Percentiles rank a stretch among this genome's conserved stretches.
Conservation (phyloP, 768 basidiomycete species). For the Kwoniella pini region DNA sequence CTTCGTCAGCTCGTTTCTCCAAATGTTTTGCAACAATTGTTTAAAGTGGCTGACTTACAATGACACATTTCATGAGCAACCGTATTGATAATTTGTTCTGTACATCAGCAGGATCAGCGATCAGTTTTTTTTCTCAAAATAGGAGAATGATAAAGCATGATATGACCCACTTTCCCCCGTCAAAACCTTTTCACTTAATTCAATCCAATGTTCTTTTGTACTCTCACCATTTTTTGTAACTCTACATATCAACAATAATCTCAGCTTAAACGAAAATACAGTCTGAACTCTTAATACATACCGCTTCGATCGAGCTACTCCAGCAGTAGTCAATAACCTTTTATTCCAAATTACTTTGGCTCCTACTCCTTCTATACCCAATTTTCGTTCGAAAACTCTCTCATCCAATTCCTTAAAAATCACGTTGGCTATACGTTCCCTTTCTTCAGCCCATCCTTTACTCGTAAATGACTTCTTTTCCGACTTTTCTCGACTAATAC, state of each 20-base stretch:
- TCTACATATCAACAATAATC: too few species aligned
- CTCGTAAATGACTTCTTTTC: constrained; percentile 7
- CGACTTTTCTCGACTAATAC: constrained; percentile 13
- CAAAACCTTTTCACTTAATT: constrained; percentile 78
- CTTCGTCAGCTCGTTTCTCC: not conserved
- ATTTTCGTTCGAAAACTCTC: constrained; percentile 46
- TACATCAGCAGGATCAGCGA: not conserved
- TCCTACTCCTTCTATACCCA: constrained; percentile 36
- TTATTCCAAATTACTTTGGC: constrained; percentile 53
- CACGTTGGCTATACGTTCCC: constrained; percentile 32
- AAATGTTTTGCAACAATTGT: not conserved
- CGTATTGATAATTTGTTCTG: constrained; percentile 78
- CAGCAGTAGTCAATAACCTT: constrained; percentile 56
- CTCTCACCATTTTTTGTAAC: constrained; percentile 14
- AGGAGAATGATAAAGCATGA: not conserved
- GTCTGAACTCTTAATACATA: too few species aligned
- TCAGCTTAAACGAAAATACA: too few species aligned
- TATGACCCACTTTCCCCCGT: constrained; percentile 66
- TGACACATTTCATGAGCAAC: constrained; percentile 92
- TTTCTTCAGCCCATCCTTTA: constrained; percentile 36
- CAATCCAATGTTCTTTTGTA: constrained; percentile 57
- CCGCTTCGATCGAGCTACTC: constrained; percentile 51
- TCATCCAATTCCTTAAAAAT: constrained; percentile 48
- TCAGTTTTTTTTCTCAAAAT: not conserved
- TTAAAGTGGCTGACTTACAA: constrained; percentile 38